A percentile compares a stretch with the other conserved stretches of the same genome.
phyloP scores from a whole-genome alignment of 805 yeast species.

The Ogataea pignaliae region DNA sequence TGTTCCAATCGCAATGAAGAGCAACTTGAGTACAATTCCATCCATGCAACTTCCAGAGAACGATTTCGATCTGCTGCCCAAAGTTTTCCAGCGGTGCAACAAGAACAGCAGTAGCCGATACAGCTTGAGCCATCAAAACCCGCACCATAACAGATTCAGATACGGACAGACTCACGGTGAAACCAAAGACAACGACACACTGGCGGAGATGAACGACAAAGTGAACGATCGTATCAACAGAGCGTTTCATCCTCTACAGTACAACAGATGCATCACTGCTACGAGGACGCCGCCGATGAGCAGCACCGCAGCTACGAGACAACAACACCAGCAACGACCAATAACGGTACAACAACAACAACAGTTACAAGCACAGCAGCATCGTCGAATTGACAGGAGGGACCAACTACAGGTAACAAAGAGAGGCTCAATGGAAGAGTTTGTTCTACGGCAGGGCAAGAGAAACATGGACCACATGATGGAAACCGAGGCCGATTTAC shows the following conservation, averaged over 20 bases:
- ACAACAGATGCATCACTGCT: neutral
- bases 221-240: slow-evolving; percentile 11
- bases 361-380: slow-evolving; percentile 1
- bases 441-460: slow-evolving; percentile 23
- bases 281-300: neutral
- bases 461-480: slow-evolving; percentile 6
- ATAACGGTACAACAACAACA: slow-evolving; percentile 2
- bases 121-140: neutral
- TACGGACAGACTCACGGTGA: neutral
- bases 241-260: slow-evolving; percentile 20
- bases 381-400: slow-evolving; percentile 11
- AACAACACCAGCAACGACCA: slow-evolving; percentile 1
- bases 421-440: slow-evolving; percentile 27
- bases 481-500: slow-evolving; percentile 18
- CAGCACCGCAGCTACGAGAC: too few species aligned
- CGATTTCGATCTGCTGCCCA: neutral
- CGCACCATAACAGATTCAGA: neutral
- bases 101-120: too few species aligned
- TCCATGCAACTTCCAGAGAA: neutral
- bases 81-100: too few species aligned
- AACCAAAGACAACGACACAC: neutral
- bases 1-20: too few species aligned
- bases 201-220: neutral
- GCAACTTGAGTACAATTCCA: neutral
- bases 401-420: slow-evolving; percentile 7